Base-by-base conservation (phyloP, 345 rosid species). In the Eucalyptus tenuipes region DNA sequence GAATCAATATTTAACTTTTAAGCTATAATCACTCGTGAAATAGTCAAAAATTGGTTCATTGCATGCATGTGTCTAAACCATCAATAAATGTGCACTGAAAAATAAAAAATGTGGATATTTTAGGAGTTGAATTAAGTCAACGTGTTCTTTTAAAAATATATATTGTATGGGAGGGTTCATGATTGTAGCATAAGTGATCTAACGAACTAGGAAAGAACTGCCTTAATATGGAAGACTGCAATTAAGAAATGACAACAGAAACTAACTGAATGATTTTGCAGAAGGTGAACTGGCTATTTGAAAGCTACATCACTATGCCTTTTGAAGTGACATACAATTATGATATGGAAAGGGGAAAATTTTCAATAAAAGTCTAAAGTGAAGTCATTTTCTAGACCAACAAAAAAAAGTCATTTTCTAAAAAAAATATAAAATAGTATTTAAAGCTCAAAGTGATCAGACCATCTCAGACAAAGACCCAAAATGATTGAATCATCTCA, bases 361-460 rank as follows among this genome's bases (percentile, higher is more conserved):
- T 52, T 20, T 52, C 57, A 52, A 52, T 7, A 52, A 52, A 3
- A 52, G 24, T 52, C 4, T 52, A 52, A 52, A 52, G 10, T 52
- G 9, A 18, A 52, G 4, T 52, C 5, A 52, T 52, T 18, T 50
- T 16, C 20, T 7, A n/a, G n/a, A n/a, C n/a, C n/a, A n/a, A n/a
- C n/a, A n/a, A n/a, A n/a, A n/a, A n/a, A n/a, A n/a, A n/a, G n/a
- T n/a, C n/a, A n/a, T n/a, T n/a, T n/a, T n/a, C n/a, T n/a, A n/a
- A n/a, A n/a, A n/a, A n/a, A n/a, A n/a, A n/a, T n/a, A n/a, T n/a
- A n/a, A n/a, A n/a, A n/a, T n/a, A n/a, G n/a, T n/a, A n/a, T n/a
- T n/a, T n/a, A 20, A 52, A 49, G 15, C 8, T 16, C 0, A 1
- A 50, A 50, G 8, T 7, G 2, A 50, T 50, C 8, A 50, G 0